Base-by-base conservation (phyloP, 1,139 yeast species). In the Magnusiomyces magnusii region DNA sequence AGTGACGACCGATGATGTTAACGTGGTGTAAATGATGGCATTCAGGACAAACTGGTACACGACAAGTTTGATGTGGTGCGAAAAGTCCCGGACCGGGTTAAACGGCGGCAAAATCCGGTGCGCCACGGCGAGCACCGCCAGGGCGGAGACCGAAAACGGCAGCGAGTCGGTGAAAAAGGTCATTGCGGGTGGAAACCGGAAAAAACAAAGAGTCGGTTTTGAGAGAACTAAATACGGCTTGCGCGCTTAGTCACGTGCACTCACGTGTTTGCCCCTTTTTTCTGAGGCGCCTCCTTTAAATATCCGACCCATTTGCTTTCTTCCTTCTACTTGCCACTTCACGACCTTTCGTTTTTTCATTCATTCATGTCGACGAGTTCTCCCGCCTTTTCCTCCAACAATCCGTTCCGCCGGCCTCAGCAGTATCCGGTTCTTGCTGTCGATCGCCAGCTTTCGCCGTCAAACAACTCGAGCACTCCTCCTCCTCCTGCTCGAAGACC, bases 1-100 rank as follows among this genome's bases (percentile, higher is more conserved):
- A 17, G 74, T 64, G 23, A 71, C 66, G 13, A 58, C 53, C 1
- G 62, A 51, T 2, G 60, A 53, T 7, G 57, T 54, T 2, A 57
- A 53, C n/a, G 62, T 60, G 17, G 57, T 57, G 47, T 53, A 56
- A 34, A 60, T 57, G 27, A 57, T 31, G 2, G 50, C 34, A 28
- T 58, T 53, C 28, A 60, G 54, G 3, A 58, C 56, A n/a, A 55
- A 36, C 53, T 58, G 60, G 27, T 55, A 55, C n/a, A 55, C 53
- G 2, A 21, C 41, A 5, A 55, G 41, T 28, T 53, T 24, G n/a
- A 23, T 19, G 49, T 23, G 5, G 10, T 44, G 49, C 9, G 49
- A 44, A 23, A 19, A 44, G 49, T 44, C 49, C 5, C n/a, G 49
- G 17, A 44, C n/a, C 17, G 49, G 21, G 5, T 50, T 50, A 24